A percentile compares a stretch with the other conserved stretches of the same genome.
These are phyloP conservation scores for Pulveroboletus sp. DNA, from an alignment of 1,284 basidiomycete genomes.

Conservation along the genomic window DNA sequence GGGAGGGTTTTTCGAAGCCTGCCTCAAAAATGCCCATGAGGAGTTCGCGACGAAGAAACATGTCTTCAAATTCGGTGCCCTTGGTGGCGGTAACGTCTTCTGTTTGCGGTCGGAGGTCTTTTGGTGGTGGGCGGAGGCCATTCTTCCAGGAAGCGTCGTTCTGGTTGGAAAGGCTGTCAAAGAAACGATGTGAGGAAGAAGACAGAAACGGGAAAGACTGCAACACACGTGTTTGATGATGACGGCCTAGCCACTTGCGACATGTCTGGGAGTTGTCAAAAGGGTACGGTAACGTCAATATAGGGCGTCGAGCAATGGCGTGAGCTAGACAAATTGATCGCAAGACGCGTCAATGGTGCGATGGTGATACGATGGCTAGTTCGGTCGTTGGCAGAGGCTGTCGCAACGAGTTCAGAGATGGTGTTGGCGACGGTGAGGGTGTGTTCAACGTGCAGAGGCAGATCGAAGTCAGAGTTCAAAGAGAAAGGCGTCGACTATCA, in stretches of 20 bases:
- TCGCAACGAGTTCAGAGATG: conserved; percentile 13
- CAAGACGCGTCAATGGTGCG: conserved; percentile 23
- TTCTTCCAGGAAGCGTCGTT: conserved; percentile 62
- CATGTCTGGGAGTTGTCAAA: conserved; percentile 32
- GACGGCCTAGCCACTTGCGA: conserved; percentile 46
- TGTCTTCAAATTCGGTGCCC: conserved; percentile 91
- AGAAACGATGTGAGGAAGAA: conserved; percentile 7
- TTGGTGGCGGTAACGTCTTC: conserved; percentile 93
- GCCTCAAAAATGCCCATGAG: conserved; percentile 96
- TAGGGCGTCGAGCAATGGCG: conserved; percentile 15
- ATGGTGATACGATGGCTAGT: conserved; percentile 16
- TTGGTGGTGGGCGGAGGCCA: conserved; percentile 81
- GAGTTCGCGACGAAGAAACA: conserved; percentile 76
- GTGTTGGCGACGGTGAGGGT: conserved; percentile 14
- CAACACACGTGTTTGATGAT: conserved; percentile 43
- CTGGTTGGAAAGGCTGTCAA: conserved; percentile 30
- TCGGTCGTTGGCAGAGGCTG: conserved; percentile 11
- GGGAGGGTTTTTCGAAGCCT: conserved; percentile 94
- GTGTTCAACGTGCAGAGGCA: conserved; percentile 17
- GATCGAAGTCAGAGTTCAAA: conserved; percentile 37
- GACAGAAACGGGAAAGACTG: background rate
- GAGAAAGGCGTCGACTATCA: conserved; percentile 21
- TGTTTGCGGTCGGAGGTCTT: conserved; percentile 90
- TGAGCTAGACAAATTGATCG: conserved; percentile 23
- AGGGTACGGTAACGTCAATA: conserved; percentile 15